Conservation (phyloP, 257 asterid species). For the Coffea eugenioides region DNA sequence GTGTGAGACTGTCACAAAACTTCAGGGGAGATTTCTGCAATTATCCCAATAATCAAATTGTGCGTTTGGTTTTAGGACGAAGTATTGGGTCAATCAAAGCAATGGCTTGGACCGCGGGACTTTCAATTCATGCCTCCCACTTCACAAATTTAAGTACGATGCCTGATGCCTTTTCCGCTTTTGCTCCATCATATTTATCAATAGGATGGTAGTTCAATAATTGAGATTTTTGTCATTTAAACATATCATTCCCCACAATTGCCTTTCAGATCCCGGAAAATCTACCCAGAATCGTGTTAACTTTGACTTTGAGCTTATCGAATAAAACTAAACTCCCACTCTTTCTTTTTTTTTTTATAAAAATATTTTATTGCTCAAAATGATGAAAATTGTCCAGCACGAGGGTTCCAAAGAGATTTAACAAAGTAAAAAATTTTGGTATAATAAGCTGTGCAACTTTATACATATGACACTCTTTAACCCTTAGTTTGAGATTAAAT, state of each 20-base stretch:
- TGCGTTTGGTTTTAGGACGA: background rate
- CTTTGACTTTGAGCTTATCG: background rate
- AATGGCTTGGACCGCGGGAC: background rate
- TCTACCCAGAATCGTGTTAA: background rate
- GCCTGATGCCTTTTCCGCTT: background rate
- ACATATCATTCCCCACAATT: background rate
- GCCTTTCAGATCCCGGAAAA: background rate
- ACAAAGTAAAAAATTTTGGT: too few relatives aligned
- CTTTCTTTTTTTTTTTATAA: background rate
- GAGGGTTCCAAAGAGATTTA: too few relatives aligned
- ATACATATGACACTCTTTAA: too few relatives aligned
- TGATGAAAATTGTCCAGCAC: too few relatives aligned
- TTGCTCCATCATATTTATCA: background rate
- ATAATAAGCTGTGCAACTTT: too few relatives aligned
- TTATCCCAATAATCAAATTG: background rate
- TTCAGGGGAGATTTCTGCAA: background rate
- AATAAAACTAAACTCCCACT: background rate
- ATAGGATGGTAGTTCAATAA: background rate
- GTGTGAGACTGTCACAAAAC: too few relatives aligned
- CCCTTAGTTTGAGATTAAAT: background rate
- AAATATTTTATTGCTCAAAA: too few relatives aligned
- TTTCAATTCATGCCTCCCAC: background rate
- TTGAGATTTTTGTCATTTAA: background rate
- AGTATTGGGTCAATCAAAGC: background rate
- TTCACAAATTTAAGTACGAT: background rate